These are phyloP conservation scores for Schizophyllum commune DNA, from an alignment of 1,284 basidiomycete genomes.

Conservation along the genomic window DNA sequence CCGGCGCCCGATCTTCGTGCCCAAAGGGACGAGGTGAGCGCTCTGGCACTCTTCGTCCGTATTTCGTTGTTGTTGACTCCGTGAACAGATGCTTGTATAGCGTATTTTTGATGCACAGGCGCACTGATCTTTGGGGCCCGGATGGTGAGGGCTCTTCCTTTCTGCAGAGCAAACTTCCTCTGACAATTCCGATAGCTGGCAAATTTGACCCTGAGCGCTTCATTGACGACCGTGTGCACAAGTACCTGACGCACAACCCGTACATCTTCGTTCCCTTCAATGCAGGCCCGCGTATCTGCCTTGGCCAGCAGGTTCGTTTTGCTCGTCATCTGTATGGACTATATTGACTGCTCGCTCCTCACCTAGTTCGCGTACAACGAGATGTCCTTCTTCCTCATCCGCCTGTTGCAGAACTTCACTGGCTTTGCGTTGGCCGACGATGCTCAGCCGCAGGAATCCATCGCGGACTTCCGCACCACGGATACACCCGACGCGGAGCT, in stretches of 20 bases:
- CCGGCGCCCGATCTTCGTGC: conserved; percentile 5
- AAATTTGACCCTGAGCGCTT: conserved; percentile 15
- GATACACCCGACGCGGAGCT: conserved; percentile 23
- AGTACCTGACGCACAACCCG: conserved; percentile 11
- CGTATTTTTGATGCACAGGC: conserved; percentile 27
- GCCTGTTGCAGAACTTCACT: conserved; percentile 38
- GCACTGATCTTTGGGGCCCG: conserved; percentile 28
- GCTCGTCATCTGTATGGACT: neutral
- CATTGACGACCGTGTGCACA: conserved; percentile 12
- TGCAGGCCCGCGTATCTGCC: conserved; percentile 13
- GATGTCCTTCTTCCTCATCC: conserved; percentile 31
- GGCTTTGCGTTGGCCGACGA: conserved; percentile 33
- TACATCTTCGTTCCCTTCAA: conserved; percentile 16
- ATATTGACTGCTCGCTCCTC: neutral
- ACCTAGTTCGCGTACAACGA: conserved; percentile 32
- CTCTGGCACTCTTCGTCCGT: neutral
- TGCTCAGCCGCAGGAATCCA: conserved; percentile 26
- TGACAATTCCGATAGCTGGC: conserved; percentile 5
- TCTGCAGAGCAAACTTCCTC: neutral
- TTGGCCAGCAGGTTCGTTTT: conserved; percentile 18
- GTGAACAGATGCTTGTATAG: conserved; percentile 10
- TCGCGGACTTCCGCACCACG: neutral
- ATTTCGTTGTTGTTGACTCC: neutral
- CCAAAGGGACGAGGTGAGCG: neutral
- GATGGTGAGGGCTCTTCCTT: conserved; percentile 16